phyloP scores from a whole-genome alignment of 139 green algal species.

The Diplosphaera chodatii region DNA sequence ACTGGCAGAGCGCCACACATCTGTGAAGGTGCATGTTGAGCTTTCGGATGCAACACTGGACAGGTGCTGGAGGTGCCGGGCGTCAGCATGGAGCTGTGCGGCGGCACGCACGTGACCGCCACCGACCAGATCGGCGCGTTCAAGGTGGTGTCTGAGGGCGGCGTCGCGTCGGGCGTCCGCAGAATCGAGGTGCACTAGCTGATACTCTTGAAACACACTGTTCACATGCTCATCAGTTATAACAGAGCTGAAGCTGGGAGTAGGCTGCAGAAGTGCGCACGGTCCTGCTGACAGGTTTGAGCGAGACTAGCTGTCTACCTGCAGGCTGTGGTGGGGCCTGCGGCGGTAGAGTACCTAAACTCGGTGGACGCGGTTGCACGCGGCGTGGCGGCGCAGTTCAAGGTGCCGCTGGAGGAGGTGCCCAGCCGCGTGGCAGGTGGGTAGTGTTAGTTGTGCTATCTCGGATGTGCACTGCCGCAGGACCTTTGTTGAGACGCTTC shows the following conservation, averaged over 20 bases:
- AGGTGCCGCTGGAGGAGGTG: slow-evolving; percentile 53
- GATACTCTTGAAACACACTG: no score
- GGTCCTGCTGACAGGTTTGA: no score
- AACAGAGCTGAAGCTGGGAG: no score
- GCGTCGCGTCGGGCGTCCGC: slow-evolving; percentile 69
- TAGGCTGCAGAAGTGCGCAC: no score
- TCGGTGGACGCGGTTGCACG: slow-evolving; percentile 58
- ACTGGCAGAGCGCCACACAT: no score
- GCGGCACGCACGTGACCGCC: slow-evolving; percentile 67
- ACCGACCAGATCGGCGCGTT: slow-evolving; percentile 70
- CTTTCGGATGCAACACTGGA: slow-evolving; percentile 5
- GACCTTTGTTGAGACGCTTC: background rate
- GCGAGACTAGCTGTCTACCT: no score
- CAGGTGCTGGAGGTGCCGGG: slow-evolving; percentile 44
- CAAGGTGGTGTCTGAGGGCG: slow-evolving; percentile 73
- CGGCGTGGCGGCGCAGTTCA: slow-evolving; percentile 35
- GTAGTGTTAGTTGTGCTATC: slow-evolving; percentile 1
- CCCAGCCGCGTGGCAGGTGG: slow-evolving; percentile 32
- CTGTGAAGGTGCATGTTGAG: slow-evolving; percentile 26
- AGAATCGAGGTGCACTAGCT: slow-evolving; percentile 19
- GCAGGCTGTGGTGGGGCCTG: background rate
- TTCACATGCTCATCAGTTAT: no score
- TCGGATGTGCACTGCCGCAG: no score
- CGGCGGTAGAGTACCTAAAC: slow-evolving; percentile 66
- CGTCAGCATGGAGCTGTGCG: slow-evolving; percentile 87